These are phyloP conservation scores for Prunus yedoensis DNA, from an alignment of 331 rosid genomes.

Conservation along the genomic window DNA sequence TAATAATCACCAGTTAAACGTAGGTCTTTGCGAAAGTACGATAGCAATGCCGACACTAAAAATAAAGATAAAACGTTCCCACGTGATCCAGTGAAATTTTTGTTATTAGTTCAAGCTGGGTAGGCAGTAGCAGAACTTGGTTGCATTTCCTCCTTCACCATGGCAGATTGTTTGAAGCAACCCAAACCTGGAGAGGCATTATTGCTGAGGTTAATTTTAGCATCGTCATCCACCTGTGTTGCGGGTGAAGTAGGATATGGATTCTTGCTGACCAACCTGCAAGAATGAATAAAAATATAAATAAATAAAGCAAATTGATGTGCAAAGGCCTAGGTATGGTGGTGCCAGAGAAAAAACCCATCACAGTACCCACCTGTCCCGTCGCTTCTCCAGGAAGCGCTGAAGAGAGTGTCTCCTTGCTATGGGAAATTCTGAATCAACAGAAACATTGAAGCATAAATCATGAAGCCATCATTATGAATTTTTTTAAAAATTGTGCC, in stretches of 20 bases:
- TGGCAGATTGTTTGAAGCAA: constrained; percentile 24
- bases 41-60: not conserved
- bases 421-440: constrained; percentile 65
- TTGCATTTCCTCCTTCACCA: constrained; percentile 32
- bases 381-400: constrained; percentile 74
- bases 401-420: constrained; percentile 79
- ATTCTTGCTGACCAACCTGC: constrained; percentile 54
- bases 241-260: constrained; percentile 50
- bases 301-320: not conserved
- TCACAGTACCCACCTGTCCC: constrained; percentile 44
- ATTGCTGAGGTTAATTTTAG: constrained; percentile 15
- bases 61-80: not conserved
- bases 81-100: constrained; percentile 1
- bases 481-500: not conserved
- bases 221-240: constrained; percentile 24
- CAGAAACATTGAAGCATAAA: not conserved
- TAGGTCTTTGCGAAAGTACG: not conserved
- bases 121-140: constrained; percentile 4
- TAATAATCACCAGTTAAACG: not conserved
- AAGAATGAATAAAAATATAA: constrained; percentile 12
- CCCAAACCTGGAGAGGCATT: constrained; percentile 26
- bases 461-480: not conserved
- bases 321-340: not conserved
- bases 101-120: constrained; percentile 4
- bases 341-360: not conserved